phyloP scores from a whole-genome alignment of 805 yeast genomes.

The Candida boleticola region DNA sequence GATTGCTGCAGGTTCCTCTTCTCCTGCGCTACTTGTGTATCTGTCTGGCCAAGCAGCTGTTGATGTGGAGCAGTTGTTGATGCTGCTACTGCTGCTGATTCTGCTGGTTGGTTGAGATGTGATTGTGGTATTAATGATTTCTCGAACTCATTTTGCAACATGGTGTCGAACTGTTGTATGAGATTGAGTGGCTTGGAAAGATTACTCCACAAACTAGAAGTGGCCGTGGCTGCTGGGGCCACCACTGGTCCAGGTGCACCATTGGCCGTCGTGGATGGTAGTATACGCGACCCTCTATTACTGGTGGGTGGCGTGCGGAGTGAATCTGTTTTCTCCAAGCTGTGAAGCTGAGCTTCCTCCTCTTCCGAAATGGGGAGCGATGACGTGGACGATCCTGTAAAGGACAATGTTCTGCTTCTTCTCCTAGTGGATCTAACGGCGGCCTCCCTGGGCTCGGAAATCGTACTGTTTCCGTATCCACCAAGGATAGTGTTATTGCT shows the following conservation, averaged over 20 bases:
- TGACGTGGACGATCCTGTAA: not conserved
- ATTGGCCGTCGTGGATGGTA: not conserved
- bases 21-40: no score
- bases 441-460: constrained; percentile 3
- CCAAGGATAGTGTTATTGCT: not conserved
- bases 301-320: not conserved
- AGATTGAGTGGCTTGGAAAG: constrained; percentile 55
- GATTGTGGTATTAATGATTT: constrained; percentile 28
- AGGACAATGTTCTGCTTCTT: constrained; percentile 5
- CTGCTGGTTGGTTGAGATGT: constrained; percentile 4
- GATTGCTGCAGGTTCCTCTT: not conserved
- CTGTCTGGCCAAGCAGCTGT: not conserved
- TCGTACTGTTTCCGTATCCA: constrained; percentile 20
- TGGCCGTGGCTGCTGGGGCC: constrained; percentile 5
- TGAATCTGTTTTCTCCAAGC: not conserved
- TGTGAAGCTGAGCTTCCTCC: not conserved
- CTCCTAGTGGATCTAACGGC: constrained; percentile 2
- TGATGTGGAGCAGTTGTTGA: not conserved
- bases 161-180: constrained; percentile 65
- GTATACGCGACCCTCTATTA: not conserved
- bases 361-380: not conserved
- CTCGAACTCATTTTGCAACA: constrained; percentile 66
- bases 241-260: not conserved
- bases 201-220: constrained; percentile 30
- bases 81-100: no score